Percentiles rank a stretch among this genome's conserved stretches.
Evolutionary conservation across 2,329 filamentous ascomycete species (phyloP).

Genomic region (Verticillium alfalfae): DNA sequence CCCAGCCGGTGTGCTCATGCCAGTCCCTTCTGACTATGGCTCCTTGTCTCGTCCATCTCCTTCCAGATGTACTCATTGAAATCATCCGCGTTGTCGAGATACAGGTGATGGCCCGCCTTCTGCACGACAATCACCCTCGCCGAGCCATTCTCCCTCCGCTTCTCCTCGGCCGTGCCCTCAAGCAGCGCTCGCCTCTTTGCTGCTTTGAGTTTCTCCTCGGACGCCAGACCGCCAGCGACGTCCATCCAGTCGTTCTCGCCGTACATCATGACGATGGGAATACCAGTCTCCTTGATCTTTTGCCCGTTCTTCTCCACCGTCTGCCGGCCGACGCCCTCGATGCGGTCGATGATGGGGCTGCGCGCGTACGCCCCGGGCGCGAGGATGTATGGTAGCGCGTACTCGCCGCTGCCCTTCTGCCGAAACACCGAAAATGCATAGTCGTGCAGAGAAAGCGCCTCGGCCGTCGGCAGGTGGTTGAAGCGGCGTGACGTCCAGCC

Average conservation of each 20-base stretch:
- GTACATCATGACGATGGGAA: constrained; percentile 90
- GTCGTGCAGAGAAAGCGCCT: constrained; percentile 80
- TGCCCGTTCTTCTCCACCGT: constrained; percentile 23
- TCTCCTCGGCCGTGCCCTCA: constrained; percentile 62
- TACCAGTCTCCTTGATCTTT: constrained; percentile 50
- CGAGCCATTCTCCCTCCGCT: constrained; percentile 66
- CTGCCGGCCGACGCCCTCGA: constrained; percentile 82
- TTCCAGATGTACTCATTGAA: constrained; percentile 49
- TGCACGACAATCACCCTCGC: constrained; percentile 76
- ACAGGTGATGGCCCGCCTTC: constrained; percentile 54
- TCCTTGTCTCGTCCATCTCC: constrained; percentile 46
- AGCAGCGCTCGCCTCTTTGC: constrained; percentile 56
- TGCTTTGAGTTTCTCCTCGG: constrained; percentile 71
- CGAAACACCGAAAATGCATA: constrained; percentile 95
- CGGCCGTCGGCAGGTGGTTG: constrained; percentile 73
- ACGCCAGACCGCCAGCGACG: constrained; percentile 73
- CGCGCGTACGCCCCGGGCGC: constrained; percentile 91
- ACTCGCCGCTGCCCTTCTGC: constrained; percentile 88
- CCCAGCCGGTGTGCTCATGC: not conserved
- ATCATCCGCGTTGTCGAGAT: constrained; percentile 53
- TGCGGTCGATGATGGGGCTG: constrained; percentile 78
- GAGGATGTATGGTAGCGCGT: constrained; percentile 85
- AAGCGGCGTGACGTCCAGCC: constrained; percentile 94
- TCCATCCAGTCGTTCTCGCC: constrained; percentile 99
- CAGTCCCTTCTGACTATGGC: not conserved